A percentile compares a stretch with the other conserved stretches of the same genome.
These are phyloP conservation scores for Volvox reticuliferus DNA, from an alignment of 139 green algal genomes.

Conservation along the genomic window DNA sequence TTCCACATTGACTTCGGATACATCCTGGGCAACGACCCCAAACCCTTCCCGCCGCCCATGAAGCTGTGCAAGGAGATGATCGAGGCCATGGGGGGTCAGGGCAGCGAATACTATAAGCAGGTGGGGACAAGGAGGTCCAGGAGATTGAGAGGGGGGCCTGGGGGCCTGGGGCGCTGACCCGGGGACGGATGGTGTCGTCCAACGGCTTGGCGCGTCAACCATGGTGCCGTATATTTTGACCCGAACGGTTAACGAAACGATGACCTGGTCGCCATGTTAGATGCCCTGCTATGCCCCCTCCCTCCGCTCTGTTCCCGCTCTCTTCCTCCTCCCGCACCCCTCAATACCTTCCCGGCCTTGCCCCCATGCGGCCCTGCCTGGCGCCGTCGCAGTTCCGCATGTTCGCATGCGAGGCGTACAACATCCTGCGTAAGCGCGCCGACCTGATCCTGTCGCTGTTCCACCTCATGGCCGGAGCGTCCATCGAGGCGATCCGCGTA, in stretches of 20 bases:
- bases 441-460: slow-evolving; percentile 95
- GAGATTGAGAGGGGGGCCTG: background rate
- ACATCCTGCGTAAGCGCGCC: slow-evolving; percentile 96
- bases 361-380: background rate
- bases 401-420: slow-evolving; percentile 95
- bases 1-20: slow-evolving; percentile 99
- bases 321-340: background rate
- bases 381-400: slow-evolving; percentile 65
- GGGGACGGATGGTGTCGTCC: too few relatives aligned
- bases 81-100: slow-evolving; percentile 94
- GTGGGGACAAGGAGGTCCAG: background rate
- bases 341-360: background rate
- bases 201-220: too few relatives aligned
- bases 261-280: background rate
- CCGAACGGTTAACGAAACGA: too few relatives aligned
- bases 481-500: slow-evolving; percentile 83
- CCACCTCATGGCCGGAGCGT: slow-evolving; percentile 94
- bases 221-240: too few relatives aligned
- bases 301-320: too few relatives aligned
- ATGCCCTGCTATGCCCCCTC: background rate
- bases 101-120: slow-evolving; percentile 81
- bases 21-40: slow-evolving; percentile 96
- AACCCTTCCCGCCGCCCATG: slow-evolving; percentile 96
- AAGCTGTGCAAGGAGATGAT: slow-evolving; percentile 95
- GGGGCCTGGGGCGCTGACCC: background rate